These are phyloP conservation scores for Ustilago sp. DNA, from an alignment of 1,284 basidiomycete species.

Conservation along the genomic window DNA sequence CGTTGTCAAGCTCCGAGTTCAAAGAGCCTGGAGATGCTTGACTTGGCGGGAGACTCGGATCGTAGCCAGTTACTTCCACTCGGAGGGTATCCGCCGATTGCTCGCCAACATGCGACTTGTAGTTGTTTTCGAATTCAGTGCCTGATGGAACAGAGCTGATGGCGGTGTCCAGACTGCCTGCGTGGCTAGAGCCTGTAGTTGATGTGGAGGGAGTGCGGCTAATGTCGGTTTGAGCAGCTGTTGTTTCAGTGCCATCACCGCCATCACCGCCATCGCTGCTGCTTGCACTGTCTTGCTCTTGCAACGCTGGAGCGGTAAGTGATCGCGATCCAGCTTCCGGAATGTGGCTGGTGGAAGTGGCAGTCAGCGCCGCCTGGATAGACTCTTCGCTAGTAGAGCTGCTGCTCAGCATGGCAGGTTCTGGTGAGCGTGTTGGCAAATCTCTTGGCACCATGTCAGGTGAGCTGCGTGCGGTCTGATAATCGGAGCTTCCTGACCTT, in stretches of 20 bases:
- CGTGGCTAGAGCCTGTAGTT: constrained; percentile 54
- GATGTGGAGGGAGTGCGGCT: constrained; percentile 65
- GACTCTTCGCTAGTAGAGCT: constrained; percentile 19
- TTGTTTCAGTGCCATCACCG: constrained; percentile 26
- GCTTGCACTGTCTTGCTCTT: constrained; percentile 25
- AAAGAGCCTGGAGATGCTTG: constrained; percentile 41
- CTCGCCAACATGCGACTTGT: constrained; percentile 40
- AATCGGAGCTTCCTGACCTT: constrained; percentile 19
- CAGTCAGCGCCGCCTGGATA: constrained; percentile 18
- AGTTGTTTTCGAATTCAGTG: constrained; percentile 31
- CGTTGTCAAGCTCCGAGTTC: constrained; percentile 29
- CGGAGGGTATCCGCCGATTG: constrained; percentile 38
- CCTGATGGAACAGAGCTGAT: constrained; percentile 50
- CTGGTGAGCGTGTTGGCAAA: not conserved
- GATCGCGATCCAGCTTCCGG: constrained; percentile 2
- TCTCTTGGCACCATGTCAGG: constrained; percentile 20
- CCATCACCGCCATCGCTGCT: constrained; percentile 23
- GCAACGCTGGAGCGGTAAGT: constrained; percentile 17
- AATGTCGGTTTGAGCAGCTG: constrained; percentile 57
- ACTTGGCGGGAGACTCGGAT: constrained; percentile 19
- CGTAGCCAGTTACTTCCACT: constrained; percentile 23
- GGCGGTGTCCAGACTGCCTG: constrained; percentile 50
- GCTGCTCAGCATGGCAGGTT: constrained; percentile 9
- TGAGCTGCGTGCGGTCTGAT: constrained; percentile 34
- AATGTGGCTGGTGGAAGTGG: not conserved